Evolutionary conservation across 1,284 basidiomycete species (phyloP).

Genomic region (Peniophora sp.): DNA sequence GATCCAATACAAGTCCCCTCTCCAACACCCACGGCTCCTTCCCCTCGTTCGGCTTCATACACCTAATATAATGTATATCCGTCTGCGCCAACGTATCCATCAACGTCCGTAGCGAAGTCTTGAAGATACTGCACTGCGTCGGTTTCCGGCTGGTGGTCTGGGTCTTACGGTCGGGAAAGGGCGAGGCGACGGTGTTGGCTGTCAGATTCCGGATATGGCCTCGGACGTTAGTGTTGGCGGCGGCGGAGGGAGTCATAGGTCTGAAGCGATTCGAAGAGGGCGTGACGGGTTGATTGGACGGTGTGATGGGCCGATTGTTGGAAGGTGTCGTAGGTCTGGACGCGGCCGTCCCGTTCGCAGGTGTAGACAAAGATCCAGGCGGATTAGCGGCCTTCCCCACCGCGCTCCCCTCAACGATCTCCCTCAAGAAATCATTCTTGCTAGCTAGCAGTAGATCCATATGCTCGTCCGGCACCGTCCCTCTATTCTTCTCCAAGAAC

Average conservation of each 20-base stretch:
- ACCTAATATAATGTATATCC: constrained; percentile 98
- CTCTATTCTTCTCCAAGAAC: constrained; percentile 97
- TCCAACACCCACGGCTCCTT: constrained; percentile 96
- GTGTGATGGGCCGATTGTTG: background rate
- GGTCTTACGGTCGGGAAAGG: constrained; percentile 38
- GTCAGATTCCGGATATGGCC: constrained; percentile 73
- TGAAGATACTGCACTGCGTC: constrained; percentile 97
- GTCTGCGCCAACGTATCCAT: constrained; percentile 98
- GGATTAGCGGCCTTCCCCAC: constrained; percentile 62
- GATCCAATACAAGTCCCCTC: constrained; percentile 90
- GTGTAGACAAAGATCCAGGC: constrained; percentile 57
- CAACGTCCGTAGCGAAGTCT: constrained; percentile 84
- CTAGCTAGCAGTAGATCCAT: constrained; percentile 80
- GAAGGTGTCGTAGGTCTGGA: background rate
- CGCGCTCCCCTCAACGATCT: constrained; percentile 84
- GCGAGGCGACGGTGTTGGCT: constrained; percentile 38
- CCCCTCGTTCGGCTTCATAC: constrained; percentile 97
- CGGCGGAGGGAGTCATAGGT: background rate
- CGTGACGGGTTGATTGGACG: background rate
- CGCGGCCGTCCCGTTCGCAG: constrained; percentile 44
- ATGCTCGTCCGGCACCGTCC: constrained; percentile 97
- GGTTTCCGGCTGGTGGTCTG: constrained; percentile 79
- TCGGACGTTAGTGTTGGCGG: constrained; percentile 52
- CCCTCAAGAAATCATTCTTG: constrained; percentile 87
- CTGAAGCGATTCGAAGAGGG: too few species aligned